Percentiles rank a stretch among this genome's conserved stretches.
phyloP scores from a whole-genome alignment of 139 green algal species.

The Chlorella sp. region DNA sequence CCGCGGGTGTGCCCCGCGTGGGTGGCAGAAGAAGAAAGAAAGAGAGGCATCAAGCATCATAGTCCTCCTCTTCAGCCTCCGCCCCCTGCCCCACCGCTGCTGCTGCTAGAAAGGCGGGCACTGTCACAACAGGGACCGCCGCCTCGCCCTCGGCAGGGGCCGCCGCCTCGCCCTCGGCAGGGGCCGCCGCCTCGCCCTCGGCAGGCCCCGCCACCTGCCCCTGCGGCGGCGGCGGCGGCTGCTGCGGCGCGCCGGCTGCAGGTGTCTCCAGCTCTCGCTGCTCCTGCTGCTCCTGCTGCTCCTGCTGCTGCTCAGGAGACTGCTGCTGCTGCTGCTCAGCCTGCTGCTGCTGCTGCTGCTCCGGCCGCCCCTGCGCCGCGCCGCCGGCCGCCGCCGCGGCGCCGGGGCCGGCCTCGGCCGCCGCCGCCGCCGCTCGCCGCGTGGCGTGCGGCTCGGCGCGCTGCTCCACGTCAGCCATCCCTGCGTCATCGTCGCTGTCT shows the following conservation, averaged over 20 bases:
- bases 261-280: background rate
- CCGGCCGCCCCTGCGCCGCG: background rate
- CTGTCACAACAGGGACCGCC: background rate
- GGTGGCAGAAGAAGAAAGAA: too few species aligned
- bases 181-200: background rate
- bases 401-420: too few species aligned
- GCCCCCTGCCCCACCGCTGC: background rate
- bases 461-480: too few species aligned
- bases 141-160: background rate
- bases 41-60: constrained; percentile 22
- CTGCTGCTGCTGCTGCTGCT: background rate
- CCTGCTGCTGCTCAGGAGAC: background rate
- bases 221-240: background rate
- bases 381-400: too few species aligned
- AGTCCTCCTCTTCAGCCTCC: constrained; percentile 21
- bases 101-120: constrained; percentile 1
- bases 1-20: too few species aligned
- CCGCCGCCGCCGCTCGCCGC: too few species aligned
- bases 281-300: constrained; percentile 6
- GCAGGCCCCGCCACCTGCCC: background rate
- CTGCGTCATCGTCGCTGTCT: too few species aligned
- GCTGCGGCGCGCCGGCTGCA: too few species aligned
- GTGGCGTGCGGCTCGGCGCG: too few species aligned
- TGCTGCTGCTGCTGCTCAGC: background rate
- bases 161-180: background rate